These are phyloP conservation scores for Pichia kudriavzevii DNA, from an alignment of 1,139 yeast genomes.

Conservation along the genomic window DNA sequence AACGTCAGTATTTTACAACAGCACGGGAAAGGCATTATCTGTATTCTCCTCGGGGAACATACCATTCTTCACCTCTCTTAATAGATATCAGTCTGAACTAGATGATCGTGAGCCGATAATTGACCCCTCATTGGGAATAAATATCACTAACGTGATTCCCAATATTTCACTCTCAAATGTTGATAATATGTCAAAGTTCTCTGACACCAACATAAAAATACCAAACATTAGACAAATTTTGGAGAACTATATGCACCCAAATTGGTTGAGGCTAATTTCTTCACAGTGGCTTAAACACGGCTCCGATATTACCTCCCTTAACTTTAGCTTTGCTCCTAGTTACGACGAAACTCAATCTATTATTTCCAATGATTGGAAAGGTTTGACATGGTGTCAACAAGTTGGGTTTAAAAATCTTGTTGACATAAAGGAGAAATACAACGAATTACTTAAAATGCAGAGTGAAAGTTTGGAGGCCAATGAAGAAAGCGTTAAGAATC, in stretches of 20 bases:
- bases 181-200: slow-evolving; percentile 28
- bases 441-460: slow-evolving; percentile 3
- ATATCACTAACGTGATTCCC: slow-evolving; percentile 54
- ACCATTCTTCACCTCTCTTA: slow-evolving; percentile 65
- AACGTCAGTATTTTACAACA: slow-evolving; percentile 47
- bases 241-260: slow-evolving; percentile 73
- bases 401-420: slow-evolving; percentile 49
- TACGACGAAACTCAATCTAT: slow-evolving; percentile 66
- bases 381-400: slow-evolving; percentile 73
- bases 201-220: slow-evolving; percentile 41
- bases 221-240: slow-evolving; percentile 62
- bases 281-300: slow-evolving; percentile 73
- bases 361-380: slow-evolving; percentile 54
- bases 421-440: slow-evolving; percentile 29
- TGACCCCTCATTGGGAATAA: slow-evolving; percentile 45
- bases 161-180: slow-evolving; percentile 30
- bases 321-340: slow-evolving; percentile 71
- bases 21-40: slow-evolving; percentile 60
- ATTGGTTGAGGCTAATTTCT: slow-evolving; percentile 74
- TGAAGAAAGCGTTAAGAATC: slow-evolving; percentile 8
- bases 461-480: neutral
- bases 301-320: slow-evolving; percentile 37
- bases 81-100: slow-evolving; percentile 50
- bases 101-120: slow-evolving; percentile 59
- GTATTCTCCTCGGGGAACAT: slow-evolving; percentile 34